These are phyloP conservation scores for Saturnispora sanitii DNA, from an alignment of 805 yeast species.

Conservation along the genomic window DNA sequence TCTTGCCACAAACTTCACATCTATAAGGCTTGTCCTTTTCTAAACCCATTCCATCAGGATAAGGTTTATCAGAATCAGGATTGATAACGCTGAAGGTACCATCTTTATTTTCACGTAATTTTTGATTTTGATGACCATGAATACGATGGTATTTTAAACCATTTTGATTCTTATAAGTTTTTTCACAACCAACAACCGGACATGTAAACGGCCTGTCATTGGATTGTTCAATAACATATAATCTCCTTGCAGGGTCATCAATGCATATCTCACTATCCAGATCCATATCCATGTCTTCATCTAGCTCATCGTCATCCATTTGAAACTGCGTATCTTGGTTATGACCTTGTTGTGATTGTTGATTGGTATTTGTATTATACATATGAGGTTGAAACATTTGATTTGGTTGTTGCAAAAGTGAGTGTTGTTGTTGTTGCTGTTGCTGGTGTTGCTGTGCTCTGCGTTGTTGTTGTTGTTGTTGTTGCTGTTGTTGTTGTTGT, in stretches of 20 bases:
- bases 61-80: slow-evolving; percentile 81
- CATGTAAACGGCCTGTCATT: slow-evolving; percentile 94
- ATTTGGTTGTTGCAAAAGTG: slow-evolving; percentile 2
- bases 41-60: slow-evolving; percentile 86
- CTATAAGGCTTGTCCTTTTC: slow-evolving; percentile 98
- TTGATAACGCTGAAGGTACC: slow-evolving; percentile 89
- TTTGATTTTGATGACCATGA: slow-evolving; percentile 97
- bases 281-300: slow-evolving; percentile 17
- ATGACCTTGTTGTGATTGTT: slow-evolving; percentile 1
- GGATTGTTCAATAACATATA: slow-evolving; percentile 84
- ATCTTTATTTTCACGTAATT: slow-evolving; percentile 79
- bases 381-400: slow-evolving; percentile 8
- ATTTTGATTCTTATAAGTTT: slow-evolving; percentile 94
- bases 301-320: slow-evolving; percentile 27
- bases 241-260: slow-evolving; percentile 92
- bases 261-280: slow-evolving; percentile 57
- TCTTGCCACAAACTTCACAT: slow-evolving; percentile 96
- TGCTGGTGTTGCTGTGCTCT: slow-evolving; percentile 19
- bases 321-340: slow-evolving; percentile 22
- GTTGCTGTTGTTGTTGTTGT: slow-evolving; percentile 4
- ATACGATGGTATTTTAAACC: slow-evolving; percentile 91
- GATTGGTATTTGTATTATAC: slow-evolving; percentile 1
- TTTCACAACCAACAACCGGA: slow-evolving; percentile 97
- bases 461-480: slow-evolving; percentile 14
- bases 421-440: slow-evolving; percentile 7